phyloP scores from a whole-genome alignment of 441 rosid genomes.

The Syzygium malaccense region DNA sequence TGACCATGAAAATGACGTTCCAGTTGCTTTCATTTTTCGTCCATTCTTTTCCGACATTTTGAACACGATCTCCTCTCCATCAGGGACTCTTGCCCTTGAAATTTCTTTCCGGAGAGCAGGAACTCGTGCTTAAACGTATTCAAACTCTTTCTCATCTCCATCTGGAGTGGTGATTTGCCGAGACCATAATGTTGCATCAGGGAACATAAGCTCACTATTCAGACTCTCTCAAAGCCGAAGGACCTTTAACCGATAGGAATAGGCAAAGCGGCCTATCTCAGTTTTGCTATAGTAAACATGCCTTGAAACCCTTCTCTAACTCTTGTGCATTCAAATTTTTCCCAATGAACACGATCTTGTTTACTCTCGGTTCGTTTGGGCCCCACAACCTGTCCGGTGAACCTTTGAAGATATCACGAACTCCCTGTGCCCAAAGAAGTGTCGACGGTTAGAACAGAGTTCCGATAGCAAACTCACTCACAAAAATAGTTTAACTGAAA shows the following conservation, averaged over 20 bases:
- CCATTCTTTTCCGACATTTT: background rate
- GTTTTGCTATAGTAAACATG: conserved; percentile 51
- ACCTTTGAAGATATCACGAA: conserved; percentile 96
- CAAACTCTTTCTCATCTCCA: no score
- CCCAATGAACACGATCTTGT: conserved; percentile 93
- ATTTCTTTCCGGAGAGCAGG: background rate
- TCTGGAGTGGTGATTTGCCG: no score
- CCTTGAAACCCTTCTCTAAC: conserved; percentile 76
- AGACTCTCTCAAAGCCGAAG: background rate
- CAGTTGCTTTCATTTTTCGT: background rate
- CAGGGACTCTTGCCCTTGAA: background rate
- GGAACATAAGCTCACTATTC: background rate
- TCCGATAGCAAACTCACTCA: background rate
- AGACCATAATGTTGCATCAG: no score
- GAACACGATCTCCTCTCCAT: background rate
- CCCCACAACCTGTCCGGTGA: conserved; percentile 87
- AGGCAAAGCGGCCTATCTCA: background rate
- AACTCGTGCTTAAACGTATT: background rate
- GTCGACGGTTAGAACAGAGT: background rate
- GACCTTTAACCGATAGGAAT: background rate
- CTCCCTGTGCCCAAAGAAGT: conserved; percentile 43
- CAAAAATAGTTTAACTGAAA: background rate
- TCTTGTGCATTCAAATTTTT: conserved; percentile 71
- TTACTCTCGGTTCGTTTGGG: conserved; percentile 51
- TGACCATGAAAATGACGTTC: background rate